Percentiles rank a stretch among this genome's conserved stretches.
Conservation (phyloP, 2,329 filamentous ascomycete species). For the Elsinoe perseae region DNA sequence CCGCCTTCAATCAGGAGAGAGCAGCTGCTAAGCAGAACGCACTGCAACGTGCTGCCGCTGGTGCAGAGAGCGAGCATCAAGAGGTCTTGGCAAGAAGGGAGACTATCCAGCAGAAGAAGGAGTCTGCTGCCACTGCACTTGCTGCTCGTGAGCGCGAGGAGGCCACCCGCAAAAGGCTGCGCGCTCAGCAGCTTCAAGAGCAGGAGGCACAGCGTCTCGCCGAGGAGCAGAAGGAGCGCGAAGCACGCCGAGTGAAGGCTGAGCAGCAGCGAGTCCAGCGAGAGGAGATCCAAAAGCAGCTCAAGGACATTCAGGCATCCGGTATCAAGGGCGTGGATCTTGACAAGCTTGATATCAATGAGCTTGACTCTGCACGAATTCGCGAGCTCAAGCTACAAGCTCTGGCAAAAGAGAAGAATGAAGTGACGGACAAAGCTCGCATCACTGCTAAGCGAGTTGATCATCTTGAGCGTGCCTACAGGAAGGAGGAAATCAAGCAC, state of each 20-base stretch:
- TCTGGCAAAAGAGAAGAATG: constrained; percentile 96
- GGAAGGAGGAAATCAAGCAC: constrained; percentile 92
- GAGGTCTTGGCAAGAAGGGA: constrained; percentile 80
- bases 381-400: constrained; percentile 92
- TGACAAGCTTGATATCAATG: constrained; percentile 76
- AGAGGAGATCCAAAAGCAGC: constrained; percentile 65
- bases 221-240: constrained; percentile 88
- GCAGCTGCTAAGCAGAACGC: constrained; percentile 71
- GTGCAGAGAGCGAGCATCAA: constrained; percentile 84
- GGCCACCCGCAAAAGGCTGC: constrained; percentile 75
- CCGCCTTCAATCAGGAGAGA: constrained; percentile 74
- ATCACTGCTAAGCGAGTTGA: constrained; percentile 93
- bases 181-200: constrained; percentile 80
- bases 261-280: constrained; percentile 66
- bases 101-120: constrained; percentile 93
- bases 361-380: constrained; percentile 54
- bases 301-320: constrained; percentile 81
- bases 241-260: constrained; percentile 74
- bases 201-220: constrained; percentile 81
- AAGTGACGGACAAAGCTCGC: constrained; percentile 81
- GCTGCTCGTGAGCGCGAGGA: constrained; percentile 89
- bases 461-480: constrained; percentile 92
- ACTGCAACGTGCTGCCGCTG: constrained; percentile 71
- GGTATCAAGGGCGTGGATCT: constrained; percentile 78
- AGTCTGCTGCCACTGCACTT: constrained; percentile 80